Base-by-base conservation (phyloP, 192 early-diverging fungal species). In the Coemansia sp. region DNA sequence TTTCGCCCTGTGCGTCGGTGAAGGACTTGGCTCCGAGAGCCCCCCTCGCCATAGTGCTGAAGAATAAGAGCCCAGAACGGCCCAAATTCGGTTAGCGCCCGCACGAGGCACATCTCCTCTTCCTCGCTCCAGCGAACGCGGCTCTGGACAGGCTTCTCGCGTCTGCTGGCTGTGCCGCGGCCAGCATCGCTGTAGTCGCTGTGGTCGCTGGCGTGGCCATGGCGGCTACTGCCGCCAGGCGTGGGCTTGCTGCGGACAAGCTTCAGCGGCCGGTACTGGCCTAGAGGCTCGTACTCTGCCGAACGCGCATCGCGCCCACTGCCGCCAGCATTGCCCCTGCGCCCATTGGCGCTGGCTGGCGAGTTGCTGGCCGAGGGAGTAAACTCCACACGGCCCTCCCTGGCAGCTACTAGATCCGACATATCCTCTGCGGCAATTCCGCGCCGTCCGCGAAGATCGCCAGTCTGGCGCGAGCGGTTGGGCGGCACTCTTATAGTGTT, bases 81-180 rank as follows among this genome's bases (percentile, higher is more conserved):
- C 21, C 78, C 73, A n/a, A 72, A 43, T 12, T 47, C 25, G 39
- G 58, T 28, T 55, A 76, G 66, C 3, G 78, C 78, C 16, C 34
- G 52, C 16, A 81, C 33, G 9, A 81, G 66, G 59, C 78, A 81
- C 16, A 62, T 70, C 26, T 72, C 73, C 69, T 81, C 78, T 2
- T 48, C 60, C 18, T 11, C n/a, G 0, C 64, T 69, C 78, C 78
- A 81, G 66, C 70, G 60, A 10, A 12, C 57, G 6, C 65, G 66
- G 57, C 4, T 21, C 50, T 23, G 61, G 31, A 18, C 3, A 34
- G 34, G 43, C 26, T 53, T 7, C 18, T 16, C 33, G 35, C 47
- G 26, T 3, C 31, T 23, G 39, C 33, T 10, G 5, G 39, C 56
- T 21, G 23, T 21, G 36, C n/a, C 16, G 28, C 28, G 39, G 11